Evolutionary conservation across 2,329 filamentous ascomycete genomes (phyloP), one percentile per base, ranked within the genome.

Genomic region (Trichophyton schoenleinii): DNA sequence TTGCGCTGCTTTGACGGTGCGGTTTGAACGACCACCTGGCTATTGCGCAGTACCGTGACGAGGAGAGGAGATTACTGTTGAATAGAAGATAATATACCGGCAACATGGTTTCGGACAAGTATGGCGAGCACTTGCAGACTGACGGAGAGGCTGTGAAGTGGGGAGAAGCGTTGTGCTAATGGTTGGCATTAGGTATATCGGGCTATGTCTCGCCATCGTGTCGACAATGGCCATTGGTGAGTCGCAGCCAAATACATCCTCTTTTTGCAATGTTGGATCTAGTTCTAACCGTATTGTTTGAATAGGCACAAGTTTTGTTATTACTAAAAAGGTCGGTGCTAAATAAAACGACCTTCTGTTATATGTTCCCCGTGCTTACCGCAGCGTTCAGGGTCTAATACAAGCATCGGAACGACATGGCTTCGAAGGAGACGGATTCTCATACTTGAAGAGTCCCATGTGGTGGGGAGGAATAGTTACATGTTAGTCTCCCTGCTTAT

Each of bases 391-490:
- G 87, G 92, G 92, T 66, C 82, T 99, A 68, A 90, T 91, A 74
- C 88, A 96, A 75, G 89, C 91, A 65, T 89, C 89, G 71, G 87
- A 95, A 75, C 83, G 85, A 69, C 91, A 96, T 77, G 95, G 94
- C 57, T 99, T 97, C 72, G 91, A 96, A 73, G 94, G 95, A 68
- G 94, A 97, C 69, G 94, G 94, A 62, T 99, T 89, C 74, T 87
- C 90, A 71, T 99, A 99, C 75, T 76, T 99, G 62, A 89, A 87
- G 73, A 97, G 89, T 73, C 91, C 92, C n/a, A 81, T 92, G 68
- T 99, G 94, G 94, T 99, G 94, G 94, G 89, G 84, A 62, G 94
- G 94, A 66, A 96, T 97, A 67, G 78, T 87, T 66, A 95, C 91
- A 71, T 84, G 90, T 95, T 81, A 75, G 87, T 57, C 42, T 18